Conservation (phyloP, 805 yeast species). For the Maudiozyma serrabonitensis region DNA sequence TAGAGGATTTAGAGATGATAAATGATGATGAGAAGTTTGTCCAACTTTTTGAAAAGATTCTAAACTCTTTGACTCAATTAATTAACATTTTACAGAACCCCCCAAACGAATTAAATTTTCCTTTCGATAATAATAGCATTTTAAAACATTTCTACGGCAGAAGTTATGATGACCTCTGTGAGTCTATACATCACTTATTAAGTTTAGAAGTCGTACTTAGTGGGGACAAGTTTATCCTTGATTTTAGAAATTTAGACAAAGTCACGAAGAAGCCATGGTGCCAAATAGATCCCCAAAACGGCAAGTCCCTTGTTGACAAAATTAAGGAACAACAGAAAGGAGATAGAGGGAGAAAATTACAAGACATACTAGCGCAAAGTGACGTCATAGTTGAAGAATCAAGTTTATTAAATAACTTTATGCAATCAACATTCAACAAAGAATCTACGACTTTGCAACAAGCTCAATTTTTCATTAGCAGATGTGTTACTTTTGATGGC, state of each 20-base stretch:
- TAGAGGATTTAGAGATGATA: conserved; percentile 37
- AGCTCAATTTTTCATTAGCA: conserved; percentile 45
- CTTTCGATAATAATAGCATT: conserved; percentile 37
- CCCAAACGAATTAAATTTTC: conserved; percentile 47
- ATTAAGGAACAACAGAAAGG: conserved; percentile 45
- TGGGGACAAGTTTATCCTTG: conserved; percentile 56
- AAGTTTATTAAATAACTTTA: conserved; percentile 26
- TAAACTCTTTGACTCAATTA: conserved; percentile 16
- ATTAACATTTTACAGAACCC: conserved; percentile 37
- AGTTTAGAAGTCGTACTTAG: conserved; percentile 49
- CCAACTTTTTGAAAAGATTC: conserved; percentile 11
- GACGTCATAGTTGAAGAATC: conserved; percentile 28
- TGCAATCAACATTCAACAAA: conserved; percentile 29
- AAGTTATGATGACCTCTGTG: conserved; percentile 20
- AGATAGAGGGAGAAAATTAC: conserved; percentile 32
- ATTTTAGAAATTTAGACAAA: conserved; percentile 40
- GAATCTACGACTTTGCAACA: conserved; percentile 30
- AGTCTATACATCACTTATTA: conserved; percentile 30
- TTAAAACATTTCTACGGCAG: conserved; percentile 39
- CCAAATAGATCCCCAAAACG: conserved; percentile 35
- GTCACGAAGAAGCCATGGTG: conserved; percentile 58
- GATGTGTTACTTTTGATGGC: conserved; percentile 50
- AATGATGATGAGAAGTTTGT: conserved; percentile 29
- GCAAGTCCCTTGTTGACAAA: conserved; percentile 48
- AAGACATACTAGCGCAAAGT: conserved; percentile 33